A percentile compares a stretch with the other conserved stretches of the same genome.
Evolutionary conservation across 2,329 filamentous ascomycete genomes (phyloP).

Genomic region (Trichoderma breve): DNA sequence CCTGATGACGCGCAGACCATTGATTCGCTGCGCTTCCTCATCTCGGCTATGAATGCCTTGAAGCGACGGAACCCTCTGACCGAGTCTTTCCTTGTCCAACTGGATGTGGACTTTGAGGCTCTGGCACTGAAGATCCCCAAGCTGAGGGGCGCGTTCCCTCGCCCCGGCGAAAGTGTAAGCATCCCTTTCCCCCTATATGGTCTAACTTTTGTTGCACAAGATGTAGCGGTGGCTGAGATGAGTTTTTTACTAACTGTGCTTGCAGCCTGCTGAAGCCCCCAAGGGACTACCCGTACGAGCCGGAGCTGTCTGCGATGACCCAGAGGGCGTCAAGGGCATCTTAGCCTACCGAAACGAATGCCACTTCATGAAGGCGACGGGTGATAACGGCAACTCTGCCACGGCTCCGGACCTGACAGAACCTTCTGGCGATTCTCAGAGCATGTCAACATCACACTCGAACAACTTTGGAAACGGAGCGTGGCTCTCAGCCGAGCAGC

Average conservation of each 20-base stretch:
- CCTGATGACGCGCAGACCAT: conserved; percentile 76
- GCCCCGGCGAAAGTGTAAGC: conserved; percentile 49
- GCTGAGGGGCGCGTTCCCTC: conserved; percentile 54
- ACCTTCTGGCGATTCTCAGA: conserved; percentile 31
- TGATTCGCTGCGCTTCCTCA: conserved; percentile 83
- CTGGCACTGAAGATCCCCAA: conserved; percentile 62
- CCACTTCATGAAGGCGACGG: conserved; percentile 41
- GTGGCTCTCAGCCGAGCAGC: conserved; percentile 43
- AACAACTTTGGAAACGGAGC: conserved; percentile 31
- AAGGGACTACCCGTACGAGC: conserved; percentile 23
- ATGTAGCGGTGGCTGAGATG: background rate
- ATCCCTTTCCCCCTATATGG: background rate
- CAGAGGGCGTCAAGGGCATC: conserved; percentile 41
- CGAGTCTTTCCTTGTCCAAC: conserved; percentile 89
- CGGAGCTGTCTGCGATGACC: conserved; percentile 34
- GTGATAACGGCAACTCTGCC: conserved; percentile 42
- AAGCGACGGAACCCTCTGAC: conserved; percentile 87
- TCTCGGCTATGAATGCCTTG: conserved; percentile 85
- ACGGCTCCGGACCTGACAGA: conserved; percentile 42
- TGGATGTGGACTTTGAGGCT: conserved; percentile 86
- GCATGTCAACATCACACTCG: conserved; percentile 23
- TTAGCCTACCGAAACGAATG: conserved; percentile 46
- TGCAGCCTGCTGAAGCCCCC: conserved; percentile 10
- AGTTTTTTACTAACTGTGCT: conserved; percentile 24
- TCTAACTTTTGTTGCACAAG: background rate